A percentile compares a stretch with the other conserved stretches of the same genome.
Evolutionary conservation across 179 eudicot species (phyloP).

Genomic region (Beta macrorhiza): DNA sequence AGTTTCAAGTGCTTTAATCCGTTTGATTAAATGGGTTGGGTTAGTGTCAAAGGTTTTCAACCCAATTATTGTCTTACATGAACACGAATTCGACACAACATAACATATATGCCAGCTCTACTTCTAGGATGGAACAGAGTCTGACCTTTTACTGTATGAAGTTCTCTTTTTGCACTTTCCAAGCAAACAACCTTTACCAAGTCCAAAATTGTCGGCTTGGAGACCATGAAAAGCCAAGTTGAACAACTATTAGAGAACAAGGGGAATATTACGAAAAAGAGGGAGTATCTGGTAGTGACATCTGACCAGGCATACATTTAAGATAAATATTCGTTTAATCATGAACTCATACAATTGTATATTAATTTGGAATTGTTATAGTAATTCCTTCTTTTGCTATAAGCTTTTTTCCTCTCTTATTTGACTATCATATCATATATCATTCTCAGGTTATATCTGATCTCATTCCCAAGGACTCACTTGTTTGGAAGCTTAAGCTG

Average conservation of each 20-base stretch:
- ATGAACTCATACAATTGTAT: background rate
- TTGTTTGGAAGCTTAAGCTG: slow-evolving; percentile 76
- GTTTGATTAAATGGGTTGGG: too few species aligned
- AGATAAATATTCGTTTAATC: background rate
- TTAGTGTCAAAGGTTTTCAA: too few species aligned
- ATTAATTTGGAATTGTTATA: background rate
- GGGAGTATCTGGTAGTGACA: too few species aligned
- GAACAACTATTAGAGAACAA: too few species aligned
- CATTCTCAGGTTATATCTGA: slow-evolving; percentile 50
- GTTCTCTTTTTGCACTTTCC: background rate
- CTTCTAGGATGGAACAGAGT: background rate
- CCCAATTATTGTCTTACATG: too few species aligned
- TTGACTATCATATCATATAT: background rate
- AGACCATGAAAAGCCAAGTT: too few species aligned
- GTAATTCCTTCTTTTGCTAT: background rate
- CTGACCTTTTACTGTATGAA: background rate
- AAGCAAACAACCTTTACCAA: too few species aligned
- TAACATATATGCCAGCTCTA: too few species aligned
- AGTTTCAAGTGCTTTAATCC: too few species aligned
- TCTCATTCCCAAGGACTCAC: slow-evolving; percentile 63
- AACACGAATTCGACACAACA: too few species aligned
- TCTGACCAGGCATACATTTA: background rate
- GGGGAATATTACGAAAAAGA: too few species aligned
- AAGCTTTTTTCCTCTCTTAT: background rate
- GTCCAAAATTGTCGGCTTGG: background rate